Evolutionary conservation across 176 grass and related monocot genomes (phyloP).

Genomic region (Avena sativa): DNA sequence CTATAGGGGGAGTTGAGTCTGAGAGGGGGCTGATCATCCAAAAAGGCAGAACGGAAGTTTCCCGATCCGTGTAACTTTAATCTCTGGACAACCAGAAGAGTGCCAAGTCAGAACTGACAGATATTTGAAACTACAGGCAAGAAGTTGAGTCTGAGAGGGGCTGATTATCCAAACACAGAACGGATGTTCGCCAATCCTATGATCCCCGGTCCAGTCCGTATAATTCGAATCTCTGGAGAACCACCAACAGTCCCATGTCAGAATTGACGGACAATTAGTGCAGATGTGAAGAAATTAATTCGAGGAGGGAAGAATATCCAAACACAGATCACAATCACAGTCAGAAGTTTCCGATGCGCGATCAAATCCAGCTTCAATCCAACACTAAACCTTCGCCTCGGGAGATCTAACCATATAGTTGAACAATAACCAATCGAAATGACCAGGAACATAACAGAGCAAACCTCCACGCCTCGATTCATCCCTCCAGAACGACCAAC

Average conservation of each 20-base stretch:
- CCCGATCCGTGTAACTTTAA: neutral
- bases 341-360: neutral
- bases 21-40: neutral
- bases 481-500: neutral
- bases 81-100: neutral
- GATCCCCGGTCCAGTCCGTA: too few relatives aligned
- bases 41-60: neutral
- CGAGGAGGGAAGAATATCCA: neutral
- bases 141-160: too few relatives aligned
- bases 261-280: neutral
- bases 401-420: neutral
- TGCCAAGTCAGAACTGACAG: neutral
- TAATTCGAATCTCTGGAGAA: neutral
- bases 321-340: neutral
- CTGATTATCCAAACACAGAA: too few relatives aligned
- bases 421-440: neutral
- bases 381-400: neutral
- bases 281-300: neutral
- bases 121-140: neutral
- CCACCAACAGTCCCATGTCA: neutral
- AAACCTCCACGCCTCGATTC: slow-evolving; percentile 36
- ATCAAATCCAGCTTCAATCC: neutral
- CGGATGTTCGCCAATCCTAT: too few relatives aligned
- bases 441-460: neutral
- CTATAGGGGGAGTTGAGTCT: neutral